Evolutionary conservation across 2,329 filamentous ascomycete genomes (phyloP).

Genomic region (Aureobasidium pullulans): DNA sequence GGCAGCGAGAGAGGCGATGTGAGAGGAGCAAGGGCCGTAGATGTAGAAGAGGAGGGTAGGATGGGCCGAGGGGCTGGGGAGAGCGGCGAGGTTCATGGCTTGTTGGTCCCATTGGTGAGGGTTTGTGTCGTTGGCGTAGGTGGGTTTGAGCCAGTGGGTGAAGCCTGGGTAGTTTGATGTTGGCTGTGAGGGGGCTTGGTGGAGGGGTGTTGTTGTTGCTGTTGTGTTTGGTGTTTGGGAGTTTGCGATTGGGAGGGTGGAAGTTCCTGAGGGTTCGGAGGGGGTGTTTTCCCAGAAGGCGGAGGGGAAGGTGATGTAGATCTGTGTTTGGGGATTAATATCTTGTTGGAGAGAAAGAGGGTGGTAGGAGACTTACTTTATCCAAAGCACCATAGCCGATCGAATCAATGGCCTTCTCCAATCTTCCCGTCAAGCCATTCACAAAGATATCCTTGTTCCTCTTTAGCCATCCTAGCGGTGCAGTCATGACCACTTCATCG

Average conservation of each 20-base stretch:
- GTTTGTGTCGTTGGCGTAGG: constrained; percentile 57
- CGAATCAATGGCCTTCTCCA: constrained; percentile 39
- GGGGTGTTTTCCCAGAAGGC: constrained; percentile 10
- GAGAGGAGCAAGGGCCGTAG: constrained; percentile 55
- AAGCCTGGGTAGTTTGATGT: constrained; percentile 54
- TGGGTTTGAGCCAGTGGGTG: constrained; percentile 66
- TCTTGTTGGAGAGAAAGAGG: neutral
- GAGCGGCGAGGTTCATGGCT: constrained; percentile 65
- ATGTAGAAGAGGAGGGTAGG: constrained; percentile 82
- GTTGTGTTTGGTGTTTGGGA: constrained; percentile 29
- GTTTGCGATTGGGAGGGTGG: constrained; percentile 22
- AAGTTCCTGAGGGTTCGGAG: neutral
- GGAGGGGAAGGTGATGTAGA: constrained; percentile 55
- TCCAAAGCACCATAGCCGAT: constrained; percentile 18
- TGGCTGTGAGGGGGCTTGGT: constrained; percentile 21
- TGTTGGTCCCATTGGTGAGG: constrained; percentile 54
- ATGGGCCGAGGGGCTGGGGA: constrained; percentile 54
- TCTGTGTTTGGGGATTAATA: constrained; percentile 20
- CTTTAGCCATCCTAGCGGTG: constrained; percentile 49
- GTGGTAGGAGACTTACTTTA: constrained; percentile 13
- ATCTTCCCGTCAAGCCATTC: constrained; percentile 35
- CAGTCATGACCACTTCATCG: constrained; percentile 47
- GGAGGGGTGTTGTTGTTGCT: constrained; percentile 30
- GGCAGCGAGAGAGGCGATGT: constrained; percentile 38
- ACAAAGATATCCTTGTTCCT: constrained; percentile 38